Evolutionary conservation across 176 grass and related monocot species (phyloP), one percentile per base, ranked within the genome.

Genomic region (Dendrocalamus sinicus): DNA sequence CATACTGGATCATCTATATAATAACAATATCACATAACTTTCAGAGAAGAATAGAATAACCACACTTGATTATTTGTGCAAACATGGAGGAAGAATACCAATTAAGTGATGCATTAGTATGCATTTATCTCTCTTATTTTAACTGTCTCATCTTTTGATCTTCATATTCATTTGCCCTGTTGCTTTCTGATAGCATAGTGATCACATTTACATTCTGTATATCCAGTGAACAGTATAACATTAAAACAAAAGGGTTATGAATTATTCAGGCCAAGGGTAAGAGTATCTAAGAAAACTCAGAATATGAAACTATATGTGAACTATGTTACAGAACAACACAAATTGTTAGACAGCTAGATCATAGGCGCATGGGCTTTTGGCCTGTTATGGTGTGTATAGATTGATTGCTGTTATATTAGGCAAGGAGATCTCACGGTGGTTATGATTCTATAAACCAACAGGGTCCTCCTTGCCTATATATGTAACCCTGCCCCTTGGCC

Each of bases 21-120:
- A 61, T 55, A 40, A 70, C 12, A 72, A 63, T 59, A 45, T 12
- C 9, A 61, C 44, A 77, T 6, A 77, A 43, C 2, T 77, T 76
- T 11, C n/a, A 83, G 8, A 43, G 40, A 63, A 78, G 28, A 77
- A 41, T 53, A 70, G 15, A 69, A 83, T 28, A 79, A 39, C 41
- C 16, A 54, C 13, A 51, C 2, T 65, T 0, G n/a, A 19, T 70
- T 22, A 41, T 62, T 63, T 72, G 51, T 35, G 57, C 59, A 81
- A 55, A 7, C 48, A 74, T 19, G 19, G 9, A 81, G 24, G 16
- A 51, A 57, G 23, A 74, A 55, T 8, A 87, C 46, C 44, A 44
- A 28, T 63, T 30, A 73, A 72, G 9, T 50, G 26, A 50, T 63
- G 14, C 32, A 45, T 35, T 69, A 76, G 66, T 67, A 70, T 16